A percentile compares a stretch with the other conserved stretches of the same genome.
Evolutionary conservation across 495 filamentous ascomycete genomes (phyloP).

Genomic region (Tuber brumale): DNA sequence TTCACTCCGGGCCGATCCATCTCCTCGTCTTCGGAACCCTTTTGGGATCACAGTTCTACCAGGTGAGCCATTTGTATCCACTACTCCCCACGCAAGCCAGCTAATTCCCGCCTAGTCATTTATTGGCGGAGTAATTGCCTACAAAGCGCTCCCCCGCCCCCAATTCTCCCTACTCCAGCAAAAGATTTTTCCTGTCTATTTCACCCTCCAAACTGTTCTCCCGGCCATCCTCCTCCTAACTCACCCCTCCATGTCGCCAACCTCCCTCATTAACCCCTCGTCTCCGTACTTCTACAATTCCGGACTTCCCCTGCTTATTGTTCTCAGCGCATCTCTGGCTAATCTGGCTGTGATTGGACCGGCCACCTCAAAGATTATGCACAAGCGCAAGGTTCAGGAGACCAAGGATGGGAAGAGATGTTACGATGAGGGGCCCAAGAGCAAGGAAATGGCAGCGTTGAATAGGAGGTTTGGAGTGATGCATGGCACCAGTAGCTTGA

Average conservation of each 20-base stretch:
- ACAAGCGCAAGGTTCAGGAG: conserved; percentile 60
- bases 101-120: conserved; percentile 56
- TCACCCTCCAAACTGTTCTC: conserved; percentile 67
- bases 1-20: conserved; percentile 30
- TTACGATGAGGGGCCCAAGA: conserved; percentile 66
- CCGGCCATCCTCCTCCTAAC: conserved; percentile 72
- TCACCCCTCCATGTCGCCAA: conserved; percentile 53
- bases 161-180: conserved; percentile 72
- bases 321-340: conserved; percentile 56
- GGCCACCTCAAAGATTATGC: conserved; percentile 63
- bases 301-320: conserved; percentile 56
- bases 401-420: conserved; percentile 75
- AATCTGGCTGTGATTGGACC: conserved; percentile 68
- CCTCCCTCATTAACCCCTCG: conserved; percentile 24
- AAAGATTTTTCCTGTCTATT: conserved; percentile 78
- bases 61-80: conserved; percentile 48
- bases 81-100: not conserved
- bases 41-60: conserved; percentile 70
- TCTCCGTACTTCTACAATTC: conserved; percentile 45
- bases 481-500: conserved; percentile 67
- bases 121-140: conserved; percentile 67
- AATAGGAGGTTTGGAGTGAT: conserved; percentile 73
- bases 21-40: conserved; percentile 59
- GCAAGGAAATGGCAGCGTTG: conserved; percentile 69
- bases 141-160: conserved; percentile 63